Percentiles rank a stretch among this genome's conserved stretches.
phyloP scores from a whole-genome alignment of 768 basidiomycete species.

The Lactifluus volemus region DNA sequence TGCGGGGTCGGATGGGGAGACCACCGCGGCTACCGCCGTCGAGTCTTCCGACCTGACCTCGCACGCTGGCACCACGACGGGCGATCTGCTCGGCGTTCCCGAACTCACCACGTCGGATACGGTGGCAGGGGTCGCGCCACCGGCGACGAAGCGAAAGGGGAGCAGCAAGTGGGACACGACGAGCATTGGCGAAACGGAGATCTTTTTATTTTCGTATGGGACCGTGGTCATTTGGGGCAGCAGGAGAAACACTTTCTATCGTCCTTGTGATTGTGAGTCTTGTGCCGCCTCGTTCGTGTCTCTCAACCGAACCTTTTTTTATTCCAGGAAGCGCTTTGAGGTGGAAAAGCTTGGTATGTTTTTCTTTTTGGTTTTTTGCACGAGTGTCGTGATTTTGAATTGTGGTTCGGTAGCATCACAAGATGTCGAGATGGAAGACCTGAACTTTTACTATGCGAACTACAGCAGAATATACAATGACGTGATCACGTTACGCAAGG shows the following conservation, averaged over 20 bases:
- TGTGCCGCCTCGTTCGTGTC: background rate
- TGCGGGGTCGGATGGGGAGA: slow-evolving; percentile 20
- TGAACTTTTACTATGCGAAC: slow-evolving; percentile 95
- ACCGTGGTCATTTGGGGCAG: slow-evolving; percentile 94
- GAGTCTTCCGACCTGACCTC: slow-evolving; percentile 5
- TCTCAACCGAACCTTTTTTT: background rate
- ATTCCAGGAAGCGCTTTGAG: slow-evolving; percentile 84
- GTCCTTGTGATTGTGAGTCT: slow-evolving; percentile 77
- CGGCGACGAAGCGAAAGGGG: slow-evolving; percentile 36
- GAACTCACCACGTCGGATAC: slow-evolving; percentile 35
- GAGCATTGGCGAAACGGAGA: slow-evolving; percentile 62
- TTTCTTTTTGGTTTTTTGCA: background rate
- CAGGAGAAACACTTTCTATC: slow-evolving; percentile 87
- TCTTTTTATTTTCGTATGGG: slow-evolving; percentile 91
- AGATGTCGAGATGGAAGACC: slow-evolving; percentile 90
- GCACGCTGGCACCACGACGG: slow-evolving; percentile 30
- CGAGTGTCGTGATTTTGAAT: background rate
- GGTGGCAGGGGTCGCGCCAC: slow-evolving; percentile 15
- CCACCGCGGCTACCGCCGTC: slow-evolving; percentile 15
- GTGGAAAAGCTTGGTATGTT: slow-evolving; percentile 70
- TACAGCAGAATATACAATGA: slow-evolving; percentile 98
- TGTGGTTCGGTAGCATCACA: slow-evolving; percentile 54
- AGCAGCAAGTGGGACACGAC: slow-evolving; percentile 63
- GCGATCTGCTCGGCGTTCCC: slow-evolving; percentile 72
- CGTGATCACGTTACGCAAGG: slow-evolving; percentile 89